Evolutionary conservation across 345 rosid species (phyloP), one percentile per base, ranked within the genome.

Genomic region (Kernera saxatilis): DNA sequence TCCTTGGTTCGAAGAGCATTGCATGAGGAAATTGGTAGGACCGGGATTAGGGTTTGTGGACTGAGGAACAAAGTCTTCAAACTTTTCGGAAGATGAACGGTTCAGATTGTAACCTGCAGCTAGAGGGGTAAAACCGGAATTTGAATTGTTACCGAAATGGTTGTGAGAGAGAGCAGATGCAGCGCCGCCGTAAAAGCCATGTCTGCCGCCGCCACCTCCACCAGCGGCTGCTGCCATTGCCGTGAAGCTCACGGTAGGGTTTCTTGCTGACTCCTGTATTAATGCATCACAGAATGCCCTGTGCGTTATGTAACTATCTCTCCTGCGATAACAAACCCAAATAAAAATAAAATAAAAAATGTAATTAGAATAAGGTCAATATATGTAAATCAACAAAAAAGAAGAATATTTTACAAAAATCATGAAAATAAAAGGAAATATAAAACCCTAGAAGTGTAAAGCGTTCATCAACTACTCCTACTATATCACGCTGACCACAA

Each of bases 231-330:
- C 66, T 22, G 71, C 80, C 72, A 74, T 57, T 64, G 61, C 84
- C 80, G 70, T 82, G 70, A 39, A 83, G 55, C 78, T 77, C 76
- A 63, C 67, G 15, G 82, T 64, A 27, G 89, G 88, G 55, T 85
- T 87, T 60, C 91, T 83, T 25, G 87, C 83, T 55, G 84, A 82
- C 66, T 91, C 96, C 25, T 84, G 93, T 52, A 91, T 87, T 66
- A 91, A 49, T 14, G 96, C 95, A 52, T 91, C 97, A 33, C 97
- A 91, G 58, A 91, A 91, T 13, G 97, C 96, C 49, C 93, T 76
- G 68, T 91, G 97, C 5, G 97, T 87, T 59, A 91, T 87, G 76
- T 88, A 91, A 59, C 97, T 91, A 63, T 91, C 97, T 7, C 97
- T 84, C 70, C 97, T 91, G 70, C 71, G 44, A 60, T 56, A 33